Evolutionary conservation across 2,329 filamentous ascomycete genomes (phyloP).

Genomic region (Diaporthe vaccinii): DNA sequence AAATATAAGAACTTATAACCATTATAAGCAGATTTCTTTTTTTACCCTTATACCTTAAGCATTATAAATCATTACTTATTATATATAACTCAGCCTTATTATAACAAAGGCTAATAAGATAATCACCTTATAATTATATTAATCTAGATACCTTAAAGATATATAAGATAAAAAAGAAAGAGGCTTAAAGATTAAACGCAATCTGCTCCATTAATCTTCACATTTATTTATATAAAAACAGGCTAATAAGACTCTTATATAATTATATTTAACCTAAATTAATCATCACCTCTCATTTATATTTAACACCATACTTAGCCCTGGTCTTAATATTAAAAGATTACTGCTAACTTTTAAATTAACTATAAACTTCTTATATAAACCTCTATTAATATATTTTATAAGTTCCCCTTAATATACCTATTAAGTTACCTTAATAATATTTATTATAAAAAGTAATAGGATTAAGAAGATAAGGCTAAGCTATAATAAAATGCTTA

Average conservation of each 20-base stretch:
- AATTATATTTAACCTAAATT: not conserved
- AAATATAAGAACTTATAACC: too few relatives aligned
- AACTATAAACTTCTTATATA: too few relatives aligned
- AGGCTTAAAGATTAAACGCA: not conserved
- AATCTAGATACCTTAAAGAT: not conserved
- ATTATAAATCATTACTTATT: not conserved
- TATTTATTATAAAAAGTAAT: not conserved
- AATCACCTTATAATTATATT: not conserved
- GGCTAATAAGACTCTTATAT: not conserved
- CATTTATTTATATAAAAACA: not conserved
- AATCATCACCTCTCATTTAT: not conserved
- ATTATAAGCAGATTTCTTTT: not conserved
- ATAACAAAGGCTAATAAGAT: not conserved
- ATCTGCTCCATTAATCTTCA: not conserved
- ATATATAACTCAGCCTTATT: not conserved
- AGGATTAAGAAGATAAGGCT: accelerated
- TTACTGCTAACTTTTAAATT: too few relatives aligned
- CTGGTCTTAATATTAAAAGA: too few relatives aligned
- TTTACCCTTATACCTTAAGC: not conserved
- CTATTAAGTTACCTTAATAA: not conserved
- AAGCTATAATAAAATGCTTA: not conserved
- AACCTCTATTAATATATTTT: too few relatives aligned
- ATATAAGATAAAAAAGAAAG: too few relatives aligned
- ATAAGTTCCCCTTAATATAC: too few relatives aligned
- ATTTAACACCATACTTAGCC: too few relatives aligned